phyloP scores from a whole-genome alignment of 1,284 basidiomycete genomes.

The Cerrena zonata region DNA sequence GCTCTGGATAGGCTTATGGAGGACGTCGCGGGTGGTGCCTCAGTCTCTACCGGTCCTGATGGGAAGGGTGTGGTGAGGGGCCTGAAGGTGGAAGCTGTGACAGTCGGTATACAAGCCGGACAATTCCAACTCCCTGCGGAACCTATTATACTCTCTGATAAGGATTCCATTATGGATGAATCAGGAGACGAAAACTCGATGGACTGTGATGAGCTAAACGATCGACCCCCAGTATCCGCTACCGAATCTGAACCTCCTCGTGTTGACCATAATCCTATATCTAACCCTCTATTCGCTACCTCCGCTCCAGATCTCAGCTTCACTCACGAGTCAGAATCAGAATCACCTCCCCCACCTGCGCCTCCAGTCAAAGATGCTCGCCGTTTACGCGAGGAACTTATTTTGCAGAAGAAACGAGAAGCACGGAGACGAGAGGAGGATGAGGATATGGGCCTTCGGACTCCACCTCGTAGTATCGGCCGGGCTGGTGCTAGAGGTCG shows the following conservation, averaged over 20 bases:
- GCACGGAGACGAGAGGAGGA: constrained; percentile 50
- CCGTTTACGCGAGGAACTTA: constrained; percentile 59
- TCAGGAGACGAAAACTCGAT: constrained; percentile 20
- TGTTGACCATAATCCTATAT: constrained; percentile 1
- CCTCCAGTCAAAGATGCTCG: constrained; percentile 63
- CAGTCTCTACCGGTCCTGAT: constrained; percentile 15
- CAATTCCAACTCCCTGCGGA: constrained; percentile 23
- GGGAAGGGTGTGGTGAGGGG: constrained; percentile 16
- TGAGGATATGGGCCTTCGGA: constrained; percentile 28
- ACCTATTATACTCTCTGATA: not conserved
- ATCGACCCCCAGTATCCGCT: constrained; percentile 5
- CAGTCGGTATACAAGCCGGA: constrained; percentile 28
- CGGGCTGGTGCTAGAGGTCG: constrained; percentile 54
- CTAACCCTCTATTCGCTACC: constrained; percentile 4
- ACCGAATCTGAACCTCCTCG: constrained; percentile 1
- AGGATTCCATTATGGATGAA: constrained; percentile 4
- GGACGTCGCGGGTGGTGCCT: constrained; percentile 52
- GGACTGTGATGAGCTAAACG: constrained; percentile 14
- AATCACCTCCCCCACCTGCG: constrained; percentile 39
- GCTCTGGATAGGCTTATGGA: constrained; percentile 75
- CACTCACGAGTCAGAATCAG: constrained; percentile 5
- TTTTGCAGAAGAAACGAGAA: constrained; percentile 67
- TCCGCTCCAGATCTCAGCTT: constrained; percentile 9
- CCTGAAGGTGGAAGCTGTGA: constrained; percentile 27
- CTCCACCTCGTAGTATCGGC: constrained; percentile 18